These are phyloP conservation scores for Kodamaea ohmeri DNA, from an alignment of 1,139 yeast species.

Conservation along the genomic window DNA sequence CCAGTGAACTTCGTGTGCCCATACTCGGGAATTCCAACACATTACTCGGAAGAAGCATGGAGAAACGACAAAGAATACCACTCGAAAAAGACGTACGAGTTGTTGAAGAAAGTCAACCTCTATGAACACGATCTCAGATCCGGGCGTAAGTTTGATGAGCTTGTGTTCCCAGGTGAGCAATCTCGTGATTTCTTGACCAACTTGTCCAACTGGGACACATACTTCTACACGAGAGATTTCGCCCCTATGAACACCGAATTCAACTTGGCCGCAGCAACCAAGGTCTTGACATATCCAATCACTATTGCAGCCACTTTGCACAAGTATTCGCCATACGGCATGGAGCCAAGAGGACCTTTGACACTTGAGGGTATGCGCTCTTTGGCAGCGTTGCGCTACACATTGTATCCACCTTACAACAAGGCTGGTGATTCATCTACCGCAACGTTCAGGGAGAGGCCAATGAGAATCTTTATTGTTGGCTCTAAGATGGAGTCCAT, in stretches of 20 bases:
- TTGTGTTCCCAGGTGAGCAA: conserved; percentile 84
- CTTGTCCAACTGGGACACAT: conserved; percentile 87
- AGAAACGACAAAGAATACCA: conserved; percentile 75
- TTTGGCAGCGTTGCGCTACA: conserved; percentile 84
- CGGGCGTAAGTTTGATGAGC: conserved; percentile 92
- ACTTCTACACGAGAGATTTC: conserved; percentile 87
- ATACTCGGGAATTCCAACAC: conserved; percentile 92
- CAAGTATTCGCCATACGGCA: conserved; percentile 77
- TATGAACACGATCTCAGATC: conserved; percentile 94
- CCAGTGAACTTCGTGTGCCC: conserved; percentile 89
- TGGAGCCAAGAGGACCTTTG: conserved; percentile 82
- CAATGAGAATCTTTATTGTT: conserved; percentile 81
- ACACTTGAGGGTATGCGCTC: conserved; percentile 92
- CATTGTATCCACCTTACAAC: conserved; percentile 73
- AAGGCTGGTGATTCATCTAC: conserved; percentile 37
- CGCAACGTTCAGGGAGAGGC: conserved; percentile 69
- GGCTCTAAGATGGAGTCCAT: conserved; percentile 95
- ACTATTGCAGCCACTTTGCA: conserved; percentile 84
- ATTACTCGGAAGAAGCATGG: conserved; percentile 90
- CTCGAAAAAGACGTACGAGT: conserved; percentile 59
- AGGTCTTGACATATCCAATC: conserved; percentile 88
- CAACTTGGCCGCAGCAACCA: conserved; percentile 92
- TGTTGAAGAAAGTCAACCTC: conserved; percentile 79
- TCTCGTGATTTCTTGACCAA: conserved; percentile 75
- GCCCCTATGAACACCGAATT: conserved; percentile 96